Percentiles rank a stretch among this genome's conserved stretches.
These are phyloP conservation scores for Backusella circina DNA, from an alignment of 192 early-diverging fungal genomes.

Conservation along the genomic window DNA sequence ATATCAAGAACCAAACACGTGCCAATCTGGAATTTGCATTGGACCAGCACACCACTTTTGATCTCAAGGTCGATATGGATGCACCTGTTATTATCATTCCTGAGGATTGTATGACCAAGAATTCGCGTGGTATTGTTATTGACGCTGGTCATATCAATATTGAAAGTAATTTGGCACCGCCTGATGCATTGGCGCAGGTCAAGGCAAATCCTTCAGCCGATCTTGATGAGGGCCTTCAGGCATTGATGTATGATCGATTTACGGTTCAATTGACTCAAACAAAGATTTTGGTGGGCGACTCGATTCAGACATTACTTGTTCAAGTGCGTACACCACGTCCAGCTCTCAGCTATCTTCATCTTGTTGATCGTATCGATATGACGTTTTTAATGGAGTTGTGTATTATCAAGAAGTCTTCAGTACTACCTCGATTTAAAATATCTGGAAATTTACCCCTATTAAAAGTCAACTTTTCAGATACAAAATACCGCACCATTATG, in stretches of 20 bases:
- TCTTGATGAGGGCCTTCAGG: slow-evolving; percentile 66
- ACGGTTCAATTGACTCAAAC: slow-evolving; percentile 74
- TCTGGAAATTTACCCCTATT: slow-evolving; percentile 80
- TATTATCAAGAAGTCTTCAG: slow-evolving; percentile 73
- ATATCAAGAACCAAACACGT: slow-evolving; percentile 83
- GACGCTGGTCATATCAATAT: slow-evolving; percentile 93
- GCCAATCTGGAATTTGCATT: slow-evolving; percentile 81
- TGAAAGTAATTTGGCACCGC: slow-evolving; percentile 77
- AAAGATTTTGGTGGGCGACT: slow-evolving; percentile 80
- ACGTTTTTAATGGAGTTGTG: slow-evolving; percentile 78
- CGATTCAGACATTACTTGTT: slow-evolving; percentile 66
- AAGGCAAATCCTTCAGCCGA: slow-evolving; percentile 63
- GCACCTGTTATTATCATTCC: slow-evolving; percentile 95
- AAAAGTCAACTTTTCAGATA: slow-evolving; percentile 88
- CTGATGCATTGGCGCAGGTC: slow-evolving; percentile 60
- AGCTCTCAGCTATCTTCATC: slow-evolving; percentile 60
- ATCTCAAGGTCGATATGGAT: slow-evolving; percentile 92
- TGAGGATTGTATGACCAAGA: slow-evolving; percentile 52
- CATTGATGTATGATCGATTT: slow-evolving; percentile 90
- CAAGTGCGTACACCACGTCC: slow-evolving; percentile 55
- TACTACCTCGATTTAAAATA: slow-evolving; percentile 72
- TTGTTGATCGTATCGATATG: slow-evolving; percentile 88
- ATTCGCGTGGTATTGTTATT: slow-evolving; percentile 73
- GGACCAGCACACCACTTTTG: slow-evolving; percentile 84
- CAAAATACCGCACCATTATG: slow-evolving; percentile 92